Percentiles rank a stretch among this genome's conserved stretches.
phyloP scores from a whole-genome alignment of 495 filamentous ascomycete species.

The Trichocladium antarcticum region DNA sequence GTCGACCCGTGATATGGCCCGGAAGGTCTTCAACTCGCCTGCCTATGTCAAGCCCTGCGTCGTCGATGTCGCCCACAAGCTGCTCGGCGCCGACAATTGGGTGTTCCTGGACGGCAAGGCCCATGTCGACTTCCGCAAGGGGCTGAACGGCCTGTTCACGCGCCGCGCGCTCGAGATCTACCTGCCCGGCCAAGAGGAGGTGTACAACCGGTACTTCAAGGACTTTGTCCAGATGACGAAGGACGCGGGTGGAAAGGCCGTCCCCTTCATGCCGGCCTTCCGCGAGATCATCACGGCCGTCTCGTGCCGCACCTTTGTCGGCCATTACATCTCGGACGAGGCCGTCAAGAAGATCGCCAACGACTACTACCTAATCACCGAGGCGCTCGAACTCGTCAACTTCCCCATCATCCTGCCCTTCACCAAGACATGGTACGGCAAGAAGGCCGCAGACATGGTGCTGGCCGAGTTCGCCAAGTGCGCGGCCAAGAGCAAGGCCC shows the following conservation, averaged over 20 bases:
- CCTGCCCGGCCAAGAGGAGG: slow-evolving; percentile 82
- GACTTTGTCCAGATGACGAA: slow-evolving; percentile 64
- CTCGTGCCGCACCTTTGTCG: slow-evolving; percentile 91
- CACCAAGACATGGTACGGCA: slow-evolving; percentile 95
- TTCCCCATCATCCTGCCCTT: slow-evolving; percentile 96
- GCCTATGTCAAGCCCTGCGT: slow-evolving; percentile 90
- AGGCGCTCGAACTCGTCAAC: slow-evolving; percentile 92
- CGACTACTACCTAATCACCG: slow-evolving; percentile 94
- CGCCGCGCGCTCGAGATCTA: slow-evolving; percentile 79
- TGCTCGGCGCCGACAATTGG: slow-evolving; percentile 88
- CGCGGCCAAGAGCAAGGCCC: slow-evolving; percentile 81
- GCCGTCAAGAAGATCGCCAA: slow-evolving; percentile 90
- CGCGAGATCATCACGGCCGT: slow-evolving; percentile 94
- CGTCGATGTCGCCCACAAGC: slow-evolving; percentile 88
- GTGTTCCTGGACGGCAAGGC: slow-evolving; percentile 94
- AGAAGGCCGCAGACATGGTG: slow-evolving; percentile 89
- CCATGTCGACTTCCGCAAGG: slow-evolving; percentile 95
- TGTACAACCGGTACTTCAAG: slow-evolving; percentile 79
- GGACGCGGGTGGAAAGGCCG: slow-evolving; percentile 54
- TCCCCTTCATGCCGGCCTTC: slow-evolving; percentile 85
- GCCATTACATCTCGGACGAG: slow-evolving; percentile 84
- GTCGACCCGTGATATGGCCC: slow-evolving; percentile 86
- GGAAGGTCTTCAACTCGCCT: slow-evolving; percentile 96
- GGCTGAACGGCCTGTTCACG: slow-evolving; percentile 89
- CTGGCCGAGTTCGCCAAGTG: slow-evolving; percentile 82